Base-by-base conservation (phyloP, 495 filamentous ascomycete genomes). In the Pseudotulostoma volvatum region DNA sequence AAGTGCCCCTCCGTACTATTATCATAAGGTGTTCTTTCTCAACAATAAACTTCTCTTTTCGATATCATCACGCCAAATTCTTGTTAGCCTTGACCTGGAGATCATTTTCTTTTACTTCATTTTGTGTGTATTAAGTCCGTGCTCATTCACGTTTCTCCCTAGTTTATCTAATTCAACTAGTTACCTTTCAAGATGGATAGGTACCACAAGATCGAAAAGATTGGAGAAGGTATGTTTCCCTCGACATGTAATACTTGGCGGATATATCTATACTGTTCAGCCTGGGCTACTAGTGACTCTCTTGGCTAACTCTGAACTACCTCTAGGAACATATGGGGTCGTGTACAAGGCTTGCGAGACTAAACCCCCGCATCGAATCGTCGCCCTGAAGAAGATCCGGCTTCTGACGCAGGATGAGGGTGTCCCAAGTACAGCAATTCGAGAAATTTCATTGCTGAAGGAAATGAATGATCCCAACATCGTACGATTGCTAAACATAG, bases 161-260 rank as follows among this genome's bases (percentile, higher is more conserved):
- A n/a, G n/a, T n/a, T n/a, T n/a, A n/a, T n/a, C n/a, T n/a, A n/a
- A n/a, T n/a, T n/a, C n/a, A n/a, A n/a, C n/a, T n/a, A n/a, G n/a
- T n/a, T n/a, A n/a, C n/a, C n/a, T n/a, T 28, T 34, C 51, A 51
- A 42, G 46, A 99, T 99, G 90, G 90, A 99, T 56, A 94, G 95
- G 59, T 99, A 99, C 60, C 86, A 96, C 67, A 95, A 95, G 66
- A 80, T 99, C 42, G 90, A 99, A 69, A 99, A 99, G 67, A 92
- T 99, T 60, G 90, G 90, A 50, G 90, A 99, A 72, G 90, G 90
- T 94, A 55, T 31, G 53, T 46, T 35, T 41, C 25, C 5, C 35
- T 23, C 23, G n/a, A n/a, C n/a, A n/a, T n/a, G n/a, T n/a, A n/a
- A n/a, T n/a, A n/a, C n/a, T n/a, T n/a, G n/a, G n/a, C n/a, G n/a